Conservation (phyloP, 106 monocot genomes). For the Alisma plantagoaquatica region DNA sequence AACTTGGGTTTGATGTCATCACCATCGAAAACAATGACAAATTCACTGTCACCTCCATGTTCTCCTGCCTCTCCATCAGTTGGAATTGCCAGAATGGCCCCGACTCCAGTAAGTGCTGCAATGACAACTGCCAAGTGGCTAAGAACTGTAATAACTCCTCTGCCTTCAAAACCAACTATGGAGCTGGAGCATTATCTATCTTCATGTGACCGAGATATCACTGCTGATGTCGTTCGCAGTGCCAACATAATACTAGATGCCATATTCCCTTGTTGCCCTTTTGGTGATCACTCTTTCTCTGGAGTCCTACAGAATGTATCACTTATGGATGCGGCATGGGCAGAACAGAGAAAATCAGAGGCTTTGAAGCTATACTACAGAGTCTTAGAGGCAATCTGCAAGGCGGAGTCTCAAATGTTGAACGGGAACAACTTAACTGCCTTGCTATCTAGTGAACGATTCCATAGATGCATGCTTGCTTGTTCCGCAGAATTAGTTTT, state of each 20-base stretch:
- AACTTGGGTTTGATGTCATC: not conserved
- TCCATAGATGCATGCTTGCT: conserved; percentile 84
- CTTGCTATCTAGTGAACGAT: conserved; percentile 63
- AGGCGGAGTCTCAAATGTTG: conserved; percentile 55
- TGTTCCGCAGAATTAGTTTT: conserved; percentile 83
- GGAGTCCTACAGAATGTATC: conserved; percentile 30
- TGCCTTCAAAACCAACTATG: not conserved
- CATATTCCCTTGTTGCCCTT: conserved; percentile 46
- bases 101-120: not conserved
- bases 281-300: conserved; percentile 34
- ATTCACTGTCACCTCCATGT: not conserved
- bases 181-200: not conserved
- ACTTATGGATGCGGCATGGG: conserved; percentile 70
- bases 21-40: not conserved
- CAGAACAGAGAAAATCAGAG: conserved; percentile 81
- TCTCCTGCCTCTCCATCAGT: not conserved
- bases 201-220: not conserved
- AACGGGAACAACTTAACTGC: conserved; percentile 56
- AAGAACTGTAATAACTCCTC: not conserved
- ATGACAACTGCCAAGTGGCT: conserved; percentile 1
- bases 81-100: not conserved
- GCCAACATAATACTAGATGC: conserved; percentile 10
- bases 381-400: conserved; percentile 76
- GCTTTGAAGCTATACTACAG: conserved; percentile 68
- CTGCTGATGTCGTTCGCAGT: not conserved